Base-by-base conservation (phyloP, 768 basidiomycete genomes). In the Kwoniella europaea region DNA sequence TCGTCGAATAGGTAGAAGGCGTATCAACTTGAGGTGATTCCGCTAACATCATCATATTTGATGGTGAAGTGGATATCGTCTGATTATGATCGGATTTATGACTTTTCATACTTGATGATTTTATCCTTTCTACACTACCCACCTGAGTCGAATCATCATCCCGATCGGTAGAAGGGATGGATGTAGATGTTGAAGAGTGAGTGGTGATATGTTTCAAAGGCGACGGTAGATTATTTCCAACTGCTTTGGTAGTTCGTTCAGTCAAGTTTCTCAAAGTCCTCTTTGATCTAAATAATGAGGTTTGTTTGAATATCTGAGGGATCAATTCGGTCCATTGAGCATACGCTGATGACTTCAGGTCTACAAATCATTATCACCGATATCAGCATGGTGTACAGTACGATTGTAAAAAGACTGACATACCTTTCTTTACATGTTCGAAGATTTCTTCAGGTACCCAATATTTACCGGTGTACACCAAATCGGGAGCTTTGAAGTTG, bases 401-500 rank as follows among this genome's bases (percentile, higher is more conserved):
- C 44, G 69, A 44, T 12, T 35, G 43, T 15, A 18, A 18, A 16
- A 50, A 15, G 13, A 4, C 18, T 20, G 3, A 66, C 77, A 68
- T 65, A 83, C 83, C 82, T 53, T 69, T 62, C 65, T 83, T 82
- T 46, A 84, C 71, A 41, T 82, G 77, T 35, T 84, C 73, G 29
- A 83, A 81, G 12, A 84, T 68, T 29, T 84, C 82, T 50, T 80
- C 76, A 46, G 79, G 83, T 1, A 80, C 79, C 79, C 84, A 85
- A 0, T 82, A 83, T 72, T 82, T 82, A 71, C 81, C 78, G 24
- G 69, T 62, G 27, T 92, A 94, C 75, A 91, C 90, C 53, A 96
- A 86, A 62, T 89, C 88, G 43, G 92, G 89, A 4, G 92, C 93
- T 71, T 88, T 88, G 80, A 94, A 92, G 65, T 92, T 90, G 79